A percentile compares a stretch with the other conserved stretches of the same genome.
Conservation (phyloP, 768 basidiomycete genomes). For the Hygrophorus russula region DNA sequence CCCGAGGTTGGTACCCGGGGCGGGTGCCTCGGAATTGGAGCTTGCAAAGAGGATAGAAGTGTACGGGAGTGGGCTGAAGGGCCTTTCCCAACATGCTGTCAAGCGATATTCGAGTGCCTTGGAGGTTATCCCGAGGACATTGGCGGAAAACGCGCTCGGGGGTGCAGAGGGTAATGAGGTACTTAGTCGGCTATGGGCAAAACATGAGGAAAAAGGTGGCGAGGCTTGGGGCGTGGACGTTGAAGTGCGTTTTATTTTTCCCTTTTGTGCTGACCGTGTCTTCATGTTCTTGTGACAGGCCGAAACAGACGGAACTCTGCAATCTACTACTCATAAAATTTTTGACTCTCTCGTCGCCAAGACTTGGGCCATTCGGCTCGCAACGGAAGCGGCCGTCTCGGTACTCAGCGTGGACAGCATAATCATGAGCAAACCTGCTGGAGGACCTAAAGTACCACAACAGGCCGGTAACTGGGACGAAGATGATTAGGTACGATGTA, state of each 20-base stretch:
- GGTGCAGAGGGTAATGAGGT: slow-evolving; percentile 91
- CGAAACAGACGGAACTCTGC: slow-evolving; percentile 70
- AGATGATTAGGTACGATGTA: slow-evolving; percentile 36
- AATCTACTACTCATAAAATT: slow-evolving; percentile 52
- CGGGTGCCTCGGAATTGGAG: slow-evolving; percentile 90
- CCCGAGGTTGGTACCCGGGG: slow-evolving; percentile 81
- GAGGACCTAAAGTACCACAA: slow-evolving; percentile 80
- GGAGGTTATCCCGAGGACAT: slow-evolving; percentile 84
- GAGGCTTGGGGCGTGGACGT: slow-evolving; percentile 80
- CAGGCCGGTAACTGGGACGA: slow-evolving; percentile 85
- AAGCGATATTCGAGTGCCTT: slow-evolving; percentile 81
- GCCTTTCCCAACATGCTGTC: slow-evolving; percentile 88
- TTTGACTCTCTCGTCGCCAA: slow-evolving; percentile 86
- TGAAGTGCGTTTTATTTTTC: slow-evolving; percentile 61
- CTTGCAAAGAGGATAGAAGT: slow-evolving; percentile 75
- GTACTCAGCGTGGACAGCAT: slow-evolving; percentile 95
- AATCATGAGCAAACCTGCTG: slow-evolving; percentile 93
- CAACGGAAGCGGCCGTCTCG: slow-evolving; percentile 82
- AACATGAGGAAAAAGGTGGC: slow-evolving; percentile 70
- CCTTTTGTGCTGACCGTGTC: not conserved
- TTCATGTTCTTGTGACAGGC: slow-evolving; percentile 29
- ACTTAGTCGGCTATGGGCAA: slow-evolving; percentile 79
- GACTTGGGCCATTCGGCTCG: slow-evolving; percentile 82
- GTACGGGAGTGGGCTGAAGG: slow-evolving; percentile 82
- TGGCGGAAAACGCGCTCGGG: slow-evolving; percentile 92